These are phyloP conservation scores for Canariomyces notabilis DNA, from an alignment of 2,329 filamentous ascomycete species.

Conservation along the genomic window DNA sequence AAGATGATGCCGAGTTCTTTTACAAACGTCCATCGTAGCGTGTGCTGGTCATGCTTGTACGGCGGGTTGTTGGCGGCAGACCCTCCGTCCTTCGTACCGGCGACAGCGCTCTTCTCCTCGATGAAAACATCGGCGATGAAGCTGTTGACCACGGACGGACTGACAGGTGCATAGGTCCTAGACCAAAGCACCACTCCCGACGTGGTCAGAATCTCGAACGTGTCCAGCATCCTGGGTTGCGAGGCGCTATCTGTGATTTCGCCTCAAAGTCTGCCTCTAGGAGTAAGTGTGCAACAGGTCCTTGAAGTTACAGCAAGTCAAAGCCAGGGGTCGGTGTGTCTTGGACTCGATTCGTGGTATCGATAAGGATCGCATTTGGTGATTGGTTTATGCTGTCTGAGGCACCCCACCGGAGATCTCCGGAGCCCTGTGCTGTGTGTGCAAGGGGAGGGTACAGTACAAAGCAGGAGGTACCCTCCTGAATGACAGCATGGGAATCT, in stretches of 20 bases:
- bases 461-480: conserved; percentile 7
- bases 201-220: conserved; percentile 93
- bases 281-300: too few relatives aligned
- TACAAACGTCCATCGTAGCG: conserved; percentile 84
- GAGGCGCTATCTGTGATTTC: background rate
- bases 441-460: too few relatives aligned
- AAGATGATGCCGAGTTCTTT: conserved; percentile 96
- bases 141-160: conserved; percentile 80
- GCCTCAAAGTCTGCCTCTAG: too few relatives aligned
- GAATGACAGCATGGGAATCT: conserved; percentile 22
- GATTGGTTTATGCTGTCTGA: conserved; percentile 6
- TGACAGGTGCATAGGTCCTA: conserved; percentile 74
- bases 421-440: conserved; percentile 9
- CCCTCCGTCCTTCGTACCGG: conserved; percentile 53
- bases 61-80: conserved; percentile 62
- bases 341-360: background rate
- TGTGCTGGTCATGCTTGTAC: conserved; percentile 90
- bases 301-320: conserved; percentile 1
- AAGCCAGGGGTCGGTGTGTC: conserved; percentile 1
- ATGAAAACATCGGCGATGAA: conserved; percentile 97
- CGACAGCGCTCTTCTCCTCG: conserved; percentile 73
- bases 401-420: conserved; percentile 16
- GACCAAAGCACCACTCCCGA: conserved; percentile 98
- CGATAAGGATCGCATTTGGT: conserved; percentile 12
- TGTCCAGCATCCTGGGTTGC: conserved; percentile 69